These are phyloP conservation scores for Firmiana major DNA, from an alignment of 345 rosid genomes.

Conservation along the genomic window DNA sequence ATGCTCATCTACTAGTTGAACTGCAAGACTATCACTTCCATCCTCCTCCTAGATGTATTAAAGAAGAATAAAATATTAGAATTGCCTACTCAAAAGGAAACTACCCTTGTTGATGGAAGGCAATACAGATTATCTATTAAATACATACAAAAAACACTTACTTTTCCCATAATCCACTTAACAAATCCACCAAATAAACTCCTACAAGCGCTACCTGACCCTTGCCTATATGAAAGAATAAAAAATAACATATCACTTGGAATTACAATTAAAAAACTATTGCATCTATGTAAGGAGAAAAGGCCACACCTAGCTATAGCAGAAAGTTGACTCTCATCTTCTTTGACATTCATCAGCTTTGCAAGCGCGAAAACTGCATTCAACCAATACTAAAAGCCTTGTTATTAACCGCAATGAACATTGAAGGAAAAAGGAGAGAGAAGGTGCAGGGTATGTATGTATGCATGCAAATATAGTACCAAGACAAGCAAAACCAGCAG, in stretches of 20 bases:
- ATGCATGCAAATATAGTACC: constrained; percentile 37
- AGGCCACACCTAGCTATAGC: constrained; percentile 80
- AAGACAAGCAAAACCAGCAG: constrained; percentile 97
- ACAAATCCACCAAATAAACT: constrained; percentile 98
- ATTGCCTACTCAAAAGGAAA: constrained; percentile 4
- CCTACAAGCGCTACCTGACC: constrained; percentile 99
- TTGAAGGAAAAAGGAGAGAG: background rate
- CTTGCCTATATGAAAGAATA: constrained; percentile 54
- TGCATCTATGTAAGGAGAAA: background rate
- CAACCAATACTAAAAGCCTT: background rate
- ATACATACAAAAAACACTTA: constrained; percentile 22
- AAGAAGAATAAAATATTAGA: background rate
- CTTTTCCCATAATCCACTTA: constrained; percentile 94
- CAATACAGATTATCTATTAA: constrained; percentile 1
- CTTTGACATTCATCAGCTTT: constrained; percentile 90
- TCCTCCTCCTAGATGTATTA: constrained; percentile 50
- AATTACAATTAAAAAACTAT: background rate
- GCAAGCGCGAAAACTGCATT: constrained; percentile 82
- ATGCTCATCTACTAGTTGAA: constrained; percentile 90
- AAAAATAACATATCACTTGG: constrained; percentile 11
- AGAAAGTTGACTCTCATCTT: constrained; percentile 86
- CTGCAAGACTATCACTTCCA: constrained; percentile 93
- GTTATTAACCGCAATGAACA: background rate
- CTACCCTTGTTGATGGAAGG: constrained; percentile 5
- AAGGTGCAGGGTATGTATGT: background rate